Base-by-base conservation (phyloP, 139 green algal genomes). In the Edaphochlamys debaryana region DNA sequence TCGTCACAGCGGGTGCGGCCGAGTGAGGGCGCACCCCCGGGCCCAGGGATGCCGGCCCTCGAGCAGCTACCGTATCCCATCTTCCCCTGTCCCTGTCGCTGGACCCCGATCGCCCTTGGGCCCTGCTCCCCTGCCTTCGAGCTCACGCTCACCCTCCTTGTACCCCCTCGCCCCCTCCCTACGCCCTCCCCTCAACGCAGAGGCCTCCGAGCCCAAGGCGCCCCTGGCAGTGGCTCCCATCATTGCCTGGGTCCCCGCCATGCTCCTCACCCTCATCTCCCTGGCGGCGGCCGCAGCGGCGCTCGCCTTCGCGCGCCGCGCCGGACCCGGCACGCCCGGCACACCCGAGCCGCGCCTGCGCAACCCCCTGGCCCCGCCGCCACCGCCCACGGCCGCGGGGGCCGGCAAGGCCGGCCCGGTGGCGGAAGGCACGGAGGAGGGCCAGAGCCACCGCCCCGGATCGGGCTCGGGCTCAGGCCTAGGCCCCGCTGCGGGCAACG, bases 201-300 rank as follows among this genome's bases (percentile, higher is more conserved):
- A 45, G n/a, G 32, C 20, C 19, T 0, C 40, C 19, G 62, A 41
- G 62, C 5, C 13, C 2, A 36, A 66, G 41, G 6, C 4, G 23
- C 30, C 60, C 0, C 36, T 75, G 77, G 77, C 64, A 9, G 45
- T 75, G 17, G 63, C 77, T 13, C 85, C 85, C 36, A 72, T 89
- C 45, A 82, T 89, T 9, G 48, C 85, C 37, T 82, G 52, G 30
- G 40, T 85, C 8, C 85, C 85, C 34, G 38, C 34, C 69, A 88
- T 88, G 84, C 45, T 76, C 19, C 84, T 81, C 37, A 0, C 78
- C 32, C 77, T 85, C 29, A 37, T 63, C 4, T 20, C 45, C 30
- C 3, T 50, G 1, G 1, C 38, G 29, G 27, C 62, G 15, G 64
- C 32, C 1, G 67, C 23, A 0, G 67, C 72, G 5, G 56, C 74